Base-by-base conservation (phyloP, 2,329 filamentous ascomycete species). In the Helminthosporium solani region DNA sequence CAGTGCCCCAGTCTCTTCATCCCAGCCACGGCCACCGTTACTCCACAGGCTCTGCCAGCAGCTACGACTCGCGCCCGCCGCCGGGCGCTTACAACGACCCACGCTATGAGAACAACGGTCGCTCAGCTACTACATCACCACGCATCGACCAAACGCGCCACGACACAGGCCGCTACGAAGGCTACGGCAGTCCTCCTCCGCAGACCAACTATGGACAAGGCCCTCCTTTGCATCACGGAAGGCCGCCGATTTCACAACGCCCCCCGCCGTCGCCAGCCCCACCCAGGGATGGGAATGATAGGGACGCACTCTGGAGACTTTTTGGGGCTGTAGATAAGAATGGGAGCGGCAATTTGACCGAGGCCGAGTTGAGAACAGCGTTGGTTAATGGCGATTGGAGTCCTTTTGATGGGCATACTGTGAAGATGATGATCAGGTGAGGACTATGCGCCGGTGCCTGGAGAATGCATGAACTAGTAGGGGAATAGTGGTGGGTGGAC, bases 311-410 rank as follows among this genome's bases (percentile, higher is more conserved):
- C 15, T 83, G 90, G 68, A 88, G 88, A 3, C 77, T 97, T 20
- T 99, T 97, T 74, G 81, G 88, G 50, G 90, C 90, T 1, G 92
- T 96, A 12, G 95, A 99, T 73, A 91, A 89, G 65, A 81, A 89
- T 71, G 79, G 84, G 45, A 90, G 81, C 41, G 91, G 92, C 16
- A 84, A 90, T 54, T 80, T 99, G 37, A 90, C 87, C 2, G 91
- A 96, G 72, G 79, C 79, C 41, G 92, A 97, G 71, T 84, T 99
- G 33, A 86, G 88, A 8, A 86, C 88, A 1, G 94, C 94, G 16
- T 83, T 99, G 5, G 91, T 97, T 49, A 99, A 99, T 67, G 92
- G 91, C 44, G 94, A 99, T 77, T 96, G 89, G 83, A 89, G 89
- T 1, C 83, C 90, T 3, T 99, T 99, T 70, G 91, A 99, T 71